These are phyloP conservation scores for Protea cynaroides DNA, from an alignment of 164 flowering plant genomes.

Conservation along the genomic window DNA sequence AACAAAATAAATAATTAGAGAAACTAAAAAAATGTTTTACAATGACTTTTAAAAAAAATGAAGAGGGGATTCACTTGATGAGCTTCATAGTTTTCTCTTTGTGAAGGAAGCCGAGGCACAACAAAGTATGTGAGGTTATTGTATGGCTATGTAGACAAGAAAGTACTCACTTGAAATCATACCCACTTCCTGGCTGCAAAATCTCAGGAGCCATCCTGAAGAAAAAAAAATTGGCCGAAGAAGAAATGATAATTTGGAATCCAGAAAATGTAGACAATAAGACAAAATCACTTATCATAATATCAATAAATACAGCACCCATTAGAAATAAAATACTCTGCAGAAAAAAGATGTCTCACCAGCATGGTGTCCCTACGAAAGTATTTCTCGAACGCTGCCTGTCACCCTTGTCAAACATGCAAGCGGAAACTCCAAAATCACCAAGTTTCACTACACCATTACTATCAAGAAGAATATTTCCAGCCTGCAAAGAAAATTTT, in stretches of 20 bases:
- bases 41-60: not conserved
- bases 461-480: slow-evolving; percentile 83
- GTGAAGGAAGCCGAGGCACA: not conserved
- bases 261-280: not conserved
- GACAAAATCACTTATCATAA: not conserved
- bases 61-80: not conserved
- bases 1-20: not conserved
- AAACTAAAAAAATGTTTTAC: not conserved
- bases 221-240: not conserved
- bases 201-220: slow-evolving; percentile 99
- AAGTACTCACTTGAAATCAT: slow-evolving; percentile 84
- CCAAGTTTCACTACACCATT: slow-evolving; percentile 85
- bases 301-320: not conserved
- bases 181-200: slow-evolving; percentile 93
- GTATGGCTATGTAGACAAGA: slow-evolving; percentile 1
- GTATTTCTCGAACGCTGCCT: slow-evolving; percentile 93
- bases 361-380: slow-evolving; percentile 98
- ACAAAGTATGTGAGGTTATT: not conserved
- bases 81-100: not conserved
- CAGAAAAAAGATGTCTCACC: slow-evolving; percentile 38
- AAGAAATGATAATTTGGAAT: slow-evolving; percentile 2
- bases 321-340: not conserved
- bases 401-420: slow-evolving; percentile 94
- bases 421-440: slow-evolving; percentile 98
- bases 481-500: slow-evolving; percentile 57